Conservation (phyloP, 192 early-diverging fungal species). For the Podila verticillata region DNA sequence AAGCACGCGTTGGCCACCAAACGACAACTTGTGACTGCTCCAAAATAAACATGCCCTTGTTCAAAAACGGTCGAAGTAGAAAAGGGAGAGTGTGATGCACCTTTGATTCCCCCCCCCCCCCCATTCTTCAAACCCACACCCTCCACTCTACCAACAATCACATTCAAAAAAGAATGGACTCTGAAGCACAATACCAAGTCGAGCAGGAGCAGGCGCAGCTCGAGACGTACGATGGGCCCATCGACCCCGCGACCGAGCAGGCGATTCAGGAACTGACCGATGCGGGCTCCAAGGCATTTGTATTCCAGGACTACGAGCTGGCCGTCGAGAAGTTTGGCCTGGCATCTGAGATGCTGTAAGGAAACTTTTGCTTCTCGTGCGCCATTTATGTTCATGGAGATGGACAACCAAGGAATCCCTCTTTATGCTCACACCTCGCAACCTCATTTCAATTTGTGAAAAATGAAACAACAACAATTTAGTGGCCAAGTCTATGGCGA, state of each 20-base stretch:
- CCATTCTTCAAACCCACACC: too few species aligned
- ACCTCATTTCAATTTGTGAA: background rate
- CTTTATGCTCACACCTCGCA: background rate
- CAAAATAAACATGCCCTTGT: too few species aligned
- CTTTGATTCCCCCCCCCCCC: too few species aligned
- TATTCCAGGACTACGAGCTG: constrained; percentile 68
- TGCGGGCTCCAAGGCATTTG: constrained; percentile 72
- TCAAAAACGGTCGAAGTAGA: too few species aligned
- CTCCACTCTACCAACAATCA: background rate
- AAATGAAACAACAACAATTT: background rate
- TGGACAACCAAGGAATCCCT: background rate
- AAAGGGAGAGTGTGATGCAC: too few species aligned
- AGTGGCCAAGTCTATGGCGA: constrained; percentile 73
- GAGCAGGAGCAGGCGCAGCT: constrained; percentile 13
- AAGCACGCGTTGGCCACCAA: too few species aligned
- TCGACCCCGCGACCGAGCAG: constrained; percentile 31
- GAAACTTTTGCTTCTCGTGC: background rate
- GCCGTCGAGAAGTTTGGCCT: constrained; percentile 74
- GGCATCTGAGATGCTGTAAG: constrained; percentile 73
- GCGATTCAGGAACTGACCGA: constrained; percentile 63
- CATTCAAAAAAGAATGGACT: constrained; percentile 6
- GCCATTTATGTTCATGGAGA: background rate
- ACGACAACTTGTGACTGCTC: too few species aligned
- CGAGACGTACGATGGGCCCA: constrained; percentile 40
- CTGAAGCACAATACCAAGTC: background rate